Percentiles rank a stretch among this genome's conserved stretches.
phyloP scores from a whole-genome alignment of 1,284 basidiomycete genomes.

The Tilletia walkeri region DNA sequence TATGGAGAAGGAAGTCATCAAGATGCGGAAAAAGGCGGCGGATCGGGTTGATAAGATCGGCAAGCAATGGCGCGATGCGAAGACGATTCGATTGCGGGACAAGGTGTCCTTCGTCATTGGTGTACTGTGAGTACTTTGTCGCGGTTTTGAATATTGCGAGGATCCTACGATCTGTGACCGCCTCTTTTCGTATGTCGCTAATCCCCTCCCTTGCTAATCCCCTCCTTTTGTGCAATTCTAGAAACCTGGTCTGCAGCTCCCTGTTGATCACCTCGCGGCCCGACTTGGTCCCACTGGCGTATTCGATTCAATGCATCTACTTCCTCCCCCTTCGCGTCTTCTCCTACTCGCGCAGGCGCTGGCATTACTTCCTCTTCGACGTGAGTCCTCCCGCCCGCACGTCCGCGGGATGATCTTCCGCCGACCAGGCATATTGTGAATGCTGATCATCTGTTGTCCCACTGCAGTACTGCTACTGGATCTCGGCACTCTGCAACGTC shows the following conservation, averaged over 20 bases:
- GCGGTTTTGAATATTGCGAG: too few relatives aligned
- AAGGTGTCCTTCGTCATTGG: slow-evolving; percentile 79
- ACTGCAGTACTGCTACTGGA: slow-evolving; percentile 1
- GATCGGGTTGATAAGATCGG: slow-evolving; percentile 70
- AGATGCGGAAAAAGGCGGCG: slow-evolving; percentile 74
- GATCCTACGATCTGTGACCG: too few relatives aligned
- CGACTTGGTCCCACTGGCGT: slow-evolving; percentile 70
- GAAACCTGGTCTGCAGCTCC: slow-evolving; percentile 58
- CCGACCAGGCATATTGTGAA: too few relatives aligned
- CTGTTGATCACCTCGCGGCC: slow-evolving; percentile 79
- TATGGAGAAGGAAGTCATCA: slow-evolving; percentile 77
- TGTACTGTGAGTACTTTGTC: slow-evolving; percentile 63
- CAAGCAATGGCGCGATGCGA: slow-evolving; percentile 79
- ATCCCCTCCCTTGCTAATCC: background rate
- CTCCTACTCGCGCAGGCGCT: slow-evolving; percentile 63
- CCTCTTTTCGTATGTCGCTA: too few relatives aligned
- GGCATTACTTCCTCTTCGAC: slow-evolving; percentile 90
- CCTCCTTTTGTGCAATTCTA: background rate
- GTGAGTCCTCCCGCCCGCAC: background rate
- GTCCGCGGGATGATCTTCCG: too few relatives aligned
- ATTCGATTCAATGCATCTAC: slow-evolving; percentile 71
- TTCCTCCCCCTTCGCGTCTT: slow-evolving; percentile 78
- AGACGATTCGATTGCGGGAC: slow-evolving; percentile 68
- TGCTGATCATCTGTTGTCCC: slow-evolving; percentile 70
- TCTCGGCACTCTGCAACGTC: slow-evolving; percentile 19